These are phyloP conservation scores for Trichosporon sp. DNA, from an alignment of 1,284 basidiomycete genomes.

Conservation along the genomic window DNA sequence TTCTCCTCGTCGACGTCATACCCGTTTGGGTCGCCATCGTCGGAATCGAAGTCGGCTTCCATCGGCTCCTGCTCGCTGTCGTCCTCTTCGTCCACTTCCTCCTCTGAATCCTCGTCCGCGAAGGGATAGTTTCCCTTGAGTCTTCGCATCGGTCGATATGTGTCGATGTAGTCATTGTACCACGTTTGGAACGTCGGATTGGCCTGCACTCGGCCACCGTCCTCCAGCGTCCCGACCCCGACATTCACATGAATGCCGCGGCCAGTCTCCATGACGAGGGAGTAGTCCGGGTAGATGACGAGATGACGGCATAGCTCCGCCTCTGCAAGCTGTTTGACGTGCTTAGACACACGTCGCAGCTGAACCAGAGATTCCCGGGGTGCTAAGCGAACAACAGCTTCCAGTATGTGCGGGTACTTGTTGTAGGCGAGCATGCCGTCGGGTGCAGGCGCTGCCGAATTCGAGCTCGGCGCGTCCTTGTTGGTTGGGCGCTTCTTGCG, in stretches of 20 bases:
- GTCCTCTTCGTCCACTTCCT: background rate
- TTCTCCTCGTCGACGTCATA: background rate
- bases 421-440: background rate
- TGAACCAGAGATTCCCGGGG: background rate
- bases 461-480: background rate
- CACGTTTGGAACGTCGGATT: background rate
- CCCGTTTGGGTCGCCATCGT: background rate
- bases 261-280: background rate
- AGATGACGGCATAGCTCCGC: background rate
- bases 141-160: background rate
- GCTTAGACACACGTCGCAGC: background rate
- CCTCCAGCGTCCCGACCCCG: background rate
- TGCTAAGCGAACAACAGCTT: background rate
- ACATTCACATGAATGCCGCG: background rate
- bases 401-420: background rate
- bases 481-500: background rate
- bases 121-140: too few species aligned
- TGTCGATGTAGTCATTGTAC: background rate
- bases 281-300: background rate
- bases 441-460: background rate
- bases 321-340: background rate
- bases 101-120: background rate
- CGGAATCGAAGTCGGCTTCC: background rate
- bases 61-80: background rate
- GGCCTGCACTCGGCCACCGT: background rate